phyloP scores from a whole-genome alignment of 108 stramenopile species.

The Nannochloropsis salina region DNA sequence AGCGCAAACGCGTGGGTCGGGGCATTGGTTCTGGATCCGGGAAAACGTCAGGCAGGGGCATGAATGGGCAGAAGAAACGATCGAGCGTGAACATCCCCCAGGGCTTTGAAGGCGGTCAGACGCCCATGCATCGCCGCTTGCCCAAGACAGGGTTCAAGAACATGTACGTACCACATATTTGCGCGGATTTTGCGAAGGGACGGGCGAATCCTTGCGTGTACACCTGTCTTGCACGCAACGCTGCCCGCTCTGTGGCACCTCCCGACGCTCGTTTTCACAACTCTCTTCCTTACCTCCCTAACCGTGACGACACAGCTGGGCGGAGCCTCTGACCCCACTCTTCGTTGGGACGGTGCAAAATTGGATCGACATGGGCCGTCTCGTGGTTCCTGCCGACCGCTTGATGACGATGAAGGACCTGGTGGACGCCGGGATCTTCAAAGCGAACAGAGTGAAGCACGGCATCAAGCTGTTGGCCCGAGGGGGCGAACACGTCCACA shows the following conservation, averaged over 20 bases:
- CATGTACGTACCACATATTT: slow-evolving; percentile 32
- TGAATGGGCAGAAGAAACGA: slow-evolving; percentile 90
- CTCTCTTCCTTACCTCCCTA: neutral
- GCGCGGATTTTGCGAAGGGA: no score
- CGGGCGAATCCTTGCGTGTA: no score
- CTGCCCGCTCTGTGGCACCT: no score
- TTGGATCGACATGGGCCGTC: slow-evolving; percentile 86
- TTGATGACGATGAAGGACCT: slow-evolving; percentile 84
- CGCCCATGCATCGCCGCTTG: slow-evolving; percentile 79
- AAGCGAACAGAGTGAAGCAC: slow-evolving; percentile 62
- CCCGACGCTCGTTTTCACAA: no score
- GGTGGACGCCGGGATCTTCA: slow-evolving; percentile 67
- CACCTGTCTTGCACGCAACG: no score
- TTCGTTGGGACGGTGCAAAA: slow-evolving; percentile 76
- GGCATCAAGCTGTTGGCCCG: slow-evolving; percentile 71
- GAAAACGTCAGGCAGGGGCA: slow-evolving; percentile 90
- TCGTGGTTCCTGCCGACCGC: slow-evolving; percentile 42
- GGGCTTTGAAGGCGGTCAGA: slow-evolving; percentile 99
- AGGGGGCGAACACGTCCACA: neutral
- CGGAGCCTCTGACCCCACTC: slow-evolving; percentile 40
- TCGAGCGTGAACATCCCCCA: slow-evolving; percentile 58
- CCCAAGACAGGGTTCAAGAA: slow-evolving; percentile 98
- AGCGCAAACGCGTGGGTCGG: slow-evolving; percentile 73
- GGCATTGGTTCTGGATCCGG: slow-evolving; percentile 90
- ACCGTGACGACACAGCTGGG: neutral